Evolutionary conservation across 2,329 filamentous ascomycete genomes (phyloP).

Genomic region (Pyrenophora graminea): DNA sequence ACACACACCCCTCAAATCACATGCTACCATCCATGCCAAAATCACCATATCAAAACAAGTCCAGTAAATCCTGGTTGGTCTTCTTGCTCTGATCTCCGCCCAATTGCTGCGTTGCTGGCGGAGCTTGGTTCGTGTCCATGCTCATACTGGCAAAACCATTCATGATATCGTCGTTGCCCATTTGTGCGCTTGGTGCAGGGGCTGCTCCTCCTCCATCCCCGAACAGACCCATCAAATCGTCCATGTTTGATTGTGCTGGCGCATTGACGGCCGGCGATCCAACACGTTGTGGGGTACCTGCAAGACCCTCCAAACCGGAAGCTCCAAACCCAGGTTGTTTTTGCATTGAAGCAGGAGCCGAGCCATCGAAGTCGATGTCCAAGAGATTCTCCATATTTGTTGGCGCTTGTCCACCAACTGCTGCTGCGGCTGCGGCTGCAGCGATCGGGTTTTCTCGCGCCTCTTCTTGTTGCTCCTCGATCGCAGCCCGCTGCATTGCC

Average conservation of each 20-base stretch:
- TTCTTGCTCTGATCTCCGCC: slow-evolving; percentile 57
- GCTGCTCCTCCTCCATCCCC: slow-evolving; percentile 47
- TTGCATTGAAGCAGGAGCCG: slow-evolving; percentile 84
- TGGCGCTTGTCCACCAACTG: slow-evolving; percentile 61
- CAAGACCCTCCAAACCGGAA: slow-evolving; percentile 58
- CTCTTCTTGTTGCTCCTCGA: slow-evolving; percentile 93
- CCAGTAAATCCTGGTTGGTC: slow-evolving; percentile 61
- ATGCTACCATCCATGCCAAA: too few species aligned
- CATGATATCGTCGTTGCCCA: slow-evolving; percentile 62
- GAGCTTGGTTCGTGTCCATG: slow-evolving; percentile 67
- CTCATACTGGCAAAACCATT: slow-evolving; percentile 85
- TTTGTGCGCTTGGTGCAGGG: slow-evolving; percentile 39
- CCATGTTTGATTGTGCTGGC: slow-evolving; percentile 65
- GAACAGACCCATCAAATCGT: slow-evolving; percentile 78
- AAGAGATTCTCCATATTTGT: slow-evolving; percentile 91
- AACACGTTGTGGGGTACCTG: slow-evolving; percentile 70
- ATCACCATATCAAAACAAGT: slow-evolving; percentile 53
- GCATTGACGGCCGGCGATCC: slow-evolving; percentile 63
- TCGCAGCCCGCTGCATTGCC: slow-evolving; percentile 90
- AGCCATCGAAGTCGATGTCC: slow-evolving; percentile 94
- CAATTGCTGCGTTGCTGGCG: slow-evolving; percentile 66
- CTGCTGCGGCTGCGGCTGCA: slow-evolving; percentile 73
- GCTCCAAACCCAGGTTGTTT: slow-evolving; percentile 59
- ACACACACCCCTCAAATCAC: too few species aligned
- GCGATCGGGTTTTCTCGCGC: slow-evolving; percentile 93